A percentile compares a stretch with the other conserved stretches of the same genome.
These are phyloP conservation scores for Colletotrichum sp. DNA, from an alignment of 2,329 filamentous ascomycete species.

Conservation along the genomic window DNA sequence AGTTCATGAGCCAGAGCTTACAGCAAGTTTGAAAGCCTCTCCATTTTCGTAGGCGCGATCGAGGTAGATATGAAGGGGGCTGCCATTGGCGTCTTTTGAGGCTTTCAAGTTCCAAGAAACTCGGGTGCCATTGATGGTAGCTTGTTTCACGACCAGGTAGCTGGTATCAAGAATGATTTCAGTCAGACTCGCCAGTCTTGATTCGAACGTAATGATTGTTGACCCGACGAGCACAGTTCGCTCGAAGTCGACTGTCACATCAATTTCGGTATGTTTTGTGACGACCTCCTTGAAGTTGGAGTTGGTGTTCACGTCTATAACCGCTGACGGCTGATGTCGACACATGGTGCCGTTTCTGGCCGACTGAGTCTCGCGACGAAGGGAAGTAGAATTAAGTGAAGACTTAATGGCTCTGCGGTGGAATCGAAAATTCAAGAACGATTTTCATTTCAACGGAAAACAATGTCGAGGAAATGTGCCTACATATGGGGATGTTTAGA, in stretches of 20 bases:
- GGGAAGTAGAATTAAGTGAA: not conserved
- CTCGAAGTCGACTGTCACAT: slow-evolving; percentile 84
- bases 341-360: not conserved
- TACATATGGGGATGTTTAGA: not conserved
- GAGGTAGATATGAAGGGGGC: not conserved
- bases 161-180: not conserved
- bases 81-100: not conserved
- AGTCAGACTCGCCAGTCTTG: slow-evolving; percentile 30
- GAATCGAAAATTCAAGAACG: not conserved
- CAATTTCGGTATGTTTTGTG: slow-evolving; percentile 81
- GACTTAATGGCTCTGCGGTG: not conserved
- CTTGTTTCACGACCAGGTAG: not conserved
- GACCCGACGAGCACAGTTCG: slow-evolving; percentile 73
- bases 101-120: not conserved
- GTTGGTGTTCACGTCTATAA: slow-evolving; percentile 84
- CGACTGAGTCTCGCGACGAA: not conserved
- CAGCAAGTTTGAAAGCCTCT: not conserved
- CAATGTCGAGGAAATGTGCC: not conserved
- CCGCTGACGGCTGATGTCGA: not conserved
- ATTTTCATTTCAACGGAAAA: not conserved
- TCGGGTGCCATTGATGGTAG: not conserved
- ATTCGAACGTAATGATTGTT: slow-evolving; percentile 68
- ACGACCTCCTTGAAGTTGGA: slow-evolving; percentile 90
- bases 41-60: not conserved
- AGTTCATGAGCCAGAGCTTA: not conserved